A percentile compares a stretch with the other conserved stretches of the same genome.
Evolutionary conservation across 2,329 filamentous ascomycete species (phyloP).

Genomic region (Fusarium longipes): DNA sequence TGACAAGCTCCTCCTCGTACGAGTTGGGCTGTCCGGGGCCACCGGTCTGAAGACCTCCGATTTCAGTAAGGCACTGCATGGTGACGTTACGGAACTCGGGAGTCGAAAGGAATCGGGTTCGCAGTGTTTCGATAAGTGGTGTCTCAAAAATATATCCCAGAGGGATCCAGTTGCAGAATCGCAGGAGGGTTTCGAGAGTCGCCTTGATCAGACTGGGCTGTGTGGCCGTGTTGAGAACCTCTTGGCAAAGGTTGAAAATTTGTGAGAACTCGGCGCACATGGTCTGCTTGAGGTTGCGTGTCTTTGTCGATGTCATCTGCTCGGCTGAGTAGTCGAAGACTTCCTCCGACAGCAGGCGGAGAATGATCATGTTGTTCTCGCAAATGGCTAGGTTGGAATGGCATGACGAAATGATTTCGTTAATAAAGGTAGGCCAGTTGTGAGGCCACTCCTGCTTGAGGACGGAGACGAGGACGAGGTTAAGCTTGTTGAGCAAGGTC

Average conservation of each 20-base stretch:
- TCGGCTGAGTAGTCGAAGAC: slow-evolving; percentile 99
- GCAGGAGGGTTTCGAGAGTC: slow-evolving; percentile 93
- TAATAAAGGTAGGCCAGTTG: slow-evolving; percentile 99
- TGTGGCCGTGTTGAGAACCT: slow-evolving; percentile 90
- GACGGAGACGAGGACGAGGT: slow-evolving; percentile 95
- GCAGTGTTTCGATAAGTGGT: slow-evolving; percentile 91
- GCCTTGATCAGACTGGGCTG: slow-evolving; percentile 92
- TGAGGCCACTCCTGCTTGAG: slow-evolving; percentile 99
- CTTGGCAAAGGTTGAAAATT: slow-evolving; percentile 97
- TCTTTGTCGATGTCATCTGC: slow-evolving; percentile 99
- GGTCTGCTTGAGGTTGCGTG: slow-evolving; percentile 93
- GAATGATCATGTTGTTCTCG: slow-evolving; percentile 99
- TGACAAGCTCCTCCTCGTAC: slow-evolving; percentile 94
- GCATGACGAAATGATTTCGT: slow-evolving; percentile 97
- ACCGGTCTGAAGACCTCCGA: slow-evolving; percentile 90
- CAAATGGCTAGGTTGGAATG: slow-evolving; percentile 96
- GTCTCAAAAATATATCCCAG: slow-evolving; percentile 99
- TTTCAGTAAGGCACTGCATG: slow-evolving; percentile 95
- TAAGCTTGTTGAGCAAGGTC: slow-evolving; percentile 96
- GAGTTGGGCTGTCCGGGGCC: slow-evolving; percentile 72
- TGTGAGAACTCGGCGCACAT: slow-evolving; percentile 99
- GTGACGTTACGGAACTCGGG: slow-evolving; percentile 98
- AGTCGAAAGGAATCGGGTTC: slow-evolving; percentile 90
- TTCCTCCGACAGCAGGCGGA: slow-evolving; percentile 94
- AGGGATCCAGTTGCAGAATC: slow-evolving; percentile 99